phyloP scores from a whole-genome alignment of 495 filamentous ascomycete species.

The Thozetella sp. region DNA sequence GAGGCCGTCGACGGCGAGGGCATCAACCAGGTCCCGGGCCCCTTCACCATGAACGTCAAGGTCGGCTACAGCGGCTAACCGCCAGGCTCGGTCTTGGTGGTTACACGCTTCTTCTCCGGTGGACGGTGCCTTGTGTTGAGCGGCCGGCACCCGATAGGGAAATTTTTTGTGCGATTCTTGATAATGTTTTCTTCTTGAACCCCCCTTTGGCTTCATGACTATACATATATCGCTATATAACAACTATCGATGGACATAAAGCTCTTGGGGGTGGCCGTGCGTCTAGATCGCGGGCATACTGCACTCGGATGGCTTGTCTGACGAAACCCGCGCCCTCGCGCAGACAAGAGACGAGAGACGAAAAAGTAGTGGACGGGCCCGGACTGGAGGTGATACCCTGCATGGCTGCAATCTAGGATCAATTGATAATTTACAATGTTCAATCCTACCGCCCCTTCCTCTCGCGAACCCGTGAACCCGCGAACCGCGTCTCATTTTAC shows the following conservation, averaged over 20 bases:
- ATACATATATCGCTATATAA: too few relatives aligned
- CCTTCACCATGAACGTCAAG: constrained; percentile 14
- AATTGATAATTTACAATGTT: constrained; percentile 4
- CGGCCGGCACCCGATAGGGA: constrained; percentile 1
- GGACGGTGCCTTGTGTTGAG: background rate
- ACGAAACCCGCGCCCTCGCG: too few relatives aligned
- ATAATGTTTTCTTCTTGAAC: background rate
- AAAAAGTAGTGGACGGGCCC: background rate
- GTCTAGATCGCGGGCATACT: too few relatives aligned
- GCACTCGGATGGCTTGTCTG: too few relatives aligned
- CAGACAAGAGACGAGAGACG: background rate
- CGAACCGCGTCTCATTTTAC: too few relatives aligned
- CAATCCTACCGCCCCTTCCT: background rate
- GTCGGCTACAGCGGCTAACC: constrained; percentile 23
- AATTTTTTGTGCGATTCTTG: background rate
- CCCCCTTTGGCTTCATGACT: too few relatives aligned
- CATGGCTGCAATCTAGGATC: background rate
- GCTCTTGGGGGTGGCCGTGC: too few relatives aligned
- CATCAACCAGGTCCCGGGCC: constrained; percentile 26
- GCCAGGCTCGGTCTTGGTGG: background rate
- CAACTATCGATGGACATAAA: too few relatives aligned
- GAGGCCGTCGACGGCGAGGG: constrained; percentile 34
- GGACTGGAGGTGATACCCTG: background rate
- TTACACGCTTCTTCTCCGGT: background rate
- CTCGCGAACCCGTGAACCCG: too few relatives aligned